Evolutionary conservation across 257 asterid genomes (phyloP).

Genomic region (Cordia subcordata): DNA sequence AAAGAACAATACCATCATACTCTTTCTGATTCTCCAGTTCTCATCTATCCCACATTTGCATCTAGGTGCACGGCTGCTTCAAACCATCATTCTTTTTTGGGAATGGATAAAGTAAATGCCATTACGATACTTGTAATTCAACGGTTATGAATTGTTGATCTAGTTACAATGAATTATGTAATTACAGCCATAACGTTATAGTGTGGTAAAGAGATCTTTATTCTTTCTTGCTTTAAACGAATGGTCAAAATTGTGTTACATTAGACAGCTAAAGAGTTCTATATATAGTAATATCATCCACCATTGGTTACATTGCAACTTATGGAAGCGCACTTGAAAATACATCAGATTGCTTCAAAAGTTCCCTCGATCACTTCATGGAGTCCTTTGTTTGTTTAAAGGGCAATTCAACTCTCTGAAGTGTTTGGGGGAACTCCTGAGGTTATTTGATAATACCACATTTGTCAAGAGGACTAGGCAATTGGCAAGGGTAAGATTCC

Average conservation of each 20-base stretch:
- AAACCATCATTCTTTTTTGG: background rate
- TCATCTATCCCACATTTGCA: conserved; percentile 20
- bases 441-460: conserved; percentile 12
- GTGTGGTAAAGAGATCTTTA: too few relatives aligned
- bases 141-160: too few relatives aligned
- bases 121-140: too few relatives aligned
- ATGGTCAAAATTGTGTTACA: background rate
- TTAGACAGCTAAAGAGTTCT: background rate
- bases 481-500: too few relatives aligned
- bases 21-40: conserved; percentile 9
- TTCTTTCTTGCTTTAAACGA: background rate
- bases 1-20: background rate
- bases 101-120: too few relatives aligned
- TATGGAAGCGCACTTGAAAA: background rate
- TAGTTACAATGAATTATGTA: too few relatives aligned
- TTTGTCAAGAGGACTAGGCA: background rate
- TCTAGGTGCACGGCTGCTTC: conserved; percentile 24
- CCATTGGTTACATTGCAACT: background rate
- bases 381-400: background rate
- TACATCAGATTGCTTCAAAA: conserved; percentile 38
- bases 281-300: conserved; percentile 1
- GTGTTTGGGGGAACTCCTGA: conserved; percentile 62
- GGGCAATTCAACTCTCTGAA: conserved; percentile 22
- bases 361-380: conserved; percentile 33
- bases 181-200: too few relatives aligned